Percentiles rank a stretch among this genome's conserved stretches.
Conservation (phyloP, 768 basidiomycete genomes). For the Boletus edulis region DNA sequence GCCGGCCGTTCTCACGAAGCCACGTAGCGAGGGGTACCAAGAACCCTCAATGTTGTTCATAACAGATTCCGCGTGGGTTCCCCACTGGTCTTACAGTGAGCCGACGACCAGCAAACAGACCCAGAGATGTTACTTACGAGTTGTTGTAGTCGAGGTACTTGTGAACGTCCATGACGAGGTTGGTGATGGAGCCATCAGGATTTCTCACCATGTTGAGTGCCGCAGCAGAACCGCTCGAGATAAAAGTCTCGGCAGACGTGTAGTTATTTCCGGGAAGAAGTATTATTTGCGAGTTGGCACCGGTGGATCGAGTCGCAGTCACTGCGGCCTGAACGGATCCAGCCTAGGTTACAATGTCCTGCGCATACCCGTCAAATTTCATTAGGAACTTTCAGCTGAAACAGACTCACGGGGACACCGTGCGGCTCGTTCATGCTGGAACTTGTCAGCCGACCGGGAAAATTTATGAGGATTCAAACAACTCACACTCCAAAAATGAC, state of each 20-base stretch:
- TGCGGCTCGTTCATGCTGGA: constrained; percentile 64
- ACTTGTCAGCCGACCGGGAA: background rate
- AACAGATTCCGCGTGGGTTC: constrained; percentile 44
- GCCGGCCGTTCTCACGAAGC: constrained; percentile 47
- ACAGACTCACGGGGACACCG: constrained; percentile 39
- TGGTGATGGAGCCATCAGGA: constrained; percentile 42
- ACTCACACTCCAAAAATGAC: constrained; percentile 51
- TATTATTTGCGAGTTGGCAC: too few relatives aligned
- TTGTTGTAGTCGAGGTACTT: constrained; percentile 59
- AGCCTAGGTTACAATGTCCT: constrained; percentile 47
- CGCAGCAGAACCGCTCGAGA: constrained; percentile 48
- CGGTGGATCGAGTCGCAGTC: too few relatives aligned
- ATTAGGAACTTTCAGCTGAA: background rate
- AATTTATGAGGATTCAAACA: background rate
- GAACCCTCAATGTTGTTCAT: constrained; percentile 52
- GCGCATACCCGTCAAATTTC: background rate
- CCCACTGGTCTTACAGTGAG: constrained; percentile 29
- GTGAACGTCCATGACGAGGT: constrained; percentile 61
- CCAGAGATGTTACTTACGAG: constrained; percentile 32
- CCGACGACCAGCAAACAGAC: background rate
- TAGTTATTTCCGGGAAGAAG: constrained; percentile 56
- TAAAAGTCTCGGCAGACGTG: constrained; percentile 50
- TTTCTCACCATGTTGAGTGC: constrained; percentile 46
- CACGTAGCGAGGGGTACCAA: constrained; percentile 48
- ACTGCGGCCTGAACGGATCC: too few relatives aligned